Evolutionary conservation across 2,329 filamentous ascomycete genomes (phyloP).

Genomic region (Apiospora rasikravindrae): DNA sequence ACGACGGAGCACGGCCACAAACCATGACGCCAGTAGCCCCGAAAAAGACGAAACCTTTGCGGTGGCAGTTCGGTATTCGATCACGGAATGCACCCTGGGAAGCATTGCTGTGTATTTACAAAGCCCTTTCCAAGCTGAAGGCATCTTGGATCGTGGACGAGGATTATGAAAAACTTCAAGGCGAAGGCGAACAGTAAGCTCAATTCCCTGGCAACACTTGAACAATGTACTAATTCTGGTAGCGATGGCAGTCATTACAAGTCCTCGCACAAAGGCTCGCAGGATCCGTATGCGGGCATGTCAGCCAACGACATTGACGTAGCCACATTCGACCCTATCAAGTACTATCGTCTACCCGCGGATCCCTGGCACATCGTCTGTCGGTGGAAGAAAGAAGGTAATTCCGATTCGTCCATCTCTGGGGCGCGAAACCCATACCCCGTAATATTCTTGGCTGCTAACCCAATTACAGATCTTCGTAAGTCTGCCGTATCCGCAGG

Average conservation of each 20-base stretch:
- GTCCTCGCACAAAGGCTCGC: constrained; percentile 24
- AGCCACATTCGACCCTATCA: constrained; percentile 54
- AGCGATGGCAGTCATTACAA: constrained; percentile 29
- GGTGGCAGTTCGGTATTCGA: constrained; percentile 98
- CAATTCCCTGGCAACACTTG: constrained; percentile 20
- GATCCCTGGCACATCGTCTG: constrained; percentile 96
- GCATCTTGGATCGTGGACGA: constrained; percentile 83
- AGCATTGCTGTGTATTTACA: constrained; percentile 93
- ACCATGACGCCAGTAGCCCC: constrained; percentile 66
- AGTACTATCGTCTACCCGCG: constrained; percentile 83
- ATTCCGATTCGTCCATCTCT: constrained; percentile 65
- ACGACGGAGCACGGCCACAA: constrained; percentile 66
- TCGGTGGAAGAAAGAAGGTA: constrained; percentile 83
- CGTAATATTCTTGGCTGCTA: constrained; percentile 45
- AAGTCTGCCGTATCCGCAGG: constrained; percentile 40
- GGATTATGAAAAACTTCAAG: constrained; percentile 56
- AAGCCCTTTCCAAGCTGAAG: constrained; percentile 84
- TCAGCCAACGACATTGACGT: constrained; percentile 38
- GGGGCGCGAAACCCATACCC: constrained; percentile 28
- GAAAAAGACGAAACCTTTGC: constrained; percentile 80
- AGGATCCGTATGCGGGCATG: constrained; percentile 37
- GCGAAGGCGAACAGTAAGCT: constrained; percentile 48
- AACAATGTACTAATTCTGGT: neutral
- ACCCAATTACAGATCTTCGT: constrained; percentile 44
- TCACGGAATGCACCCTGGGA: constrained; percentile 94